Conservation (phyloP, 129 eudicot species). For the Escallonia rubra region DNA sequence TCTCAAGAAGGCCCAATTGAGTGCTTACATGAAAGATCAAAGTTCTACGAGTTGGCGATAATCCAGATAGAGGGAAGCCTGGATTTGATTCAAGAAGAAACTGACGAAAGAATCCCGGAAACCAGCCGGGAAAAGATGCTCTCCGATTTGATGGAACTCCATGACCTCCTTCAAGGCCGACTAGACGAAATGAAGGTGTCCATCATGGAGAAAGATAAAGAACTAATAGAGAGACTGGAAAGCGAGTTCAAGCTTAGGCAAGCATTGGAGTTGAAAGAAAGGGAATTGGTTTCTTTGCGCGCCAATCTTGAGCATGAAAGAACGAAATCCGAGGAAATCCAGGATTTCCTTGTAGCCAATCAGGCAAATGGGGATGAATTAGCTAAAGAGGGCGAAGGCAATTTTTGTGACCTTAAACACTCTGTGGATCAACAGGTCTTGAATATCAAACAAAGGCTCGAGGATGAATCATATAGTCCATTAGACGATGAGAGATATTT, state of each 20-base stretch:
- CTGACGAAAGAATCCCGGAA: slow-evolving; percentile 24
- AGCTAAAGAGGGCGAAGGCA: slow-evolving; percentile 15
- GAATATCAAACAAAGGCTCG: slow-evolving; percentile 36
- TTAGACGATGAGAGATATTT: slow-evolving; percentile 8
- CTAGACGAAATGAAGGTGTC: slow-evolving; percentile 31
- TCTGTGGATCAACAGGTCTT: slow-evolving; percentile 31
- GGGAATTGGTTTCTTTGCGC: slow-evolving; percentile 16
- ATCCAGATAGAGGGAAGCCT: slow-evolving; percentile 49
- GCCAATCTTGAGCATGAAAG: slow-evolving; percentile 20
- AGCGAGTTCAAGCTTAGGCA: slow-evolving; percentile 30
- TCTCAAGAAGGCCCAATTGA: slow-evolving; percentile 42
- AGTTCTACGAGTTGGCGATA: slow-evolving; percentile 61
- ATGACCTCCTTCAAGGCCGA: slow-evolving; percentile 40
- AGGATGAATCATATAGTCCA: slow-evolving; percentile 3
- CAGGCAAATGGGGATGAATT: slow-evolving; percentile 7
- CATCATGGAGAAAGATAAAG: slow-evolving; percentile 45
- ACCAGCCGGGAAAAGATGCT: slow-evolving; percentile 33
- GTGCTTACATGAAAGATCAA: slow-evolving; percentile 48
- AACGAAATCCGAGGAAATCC: slow-evolving; percentile 10
- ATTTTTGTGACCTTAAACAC: slow-evolving; percentile 19
- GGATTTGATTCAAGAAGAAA: slow-evolving; percentile 42
- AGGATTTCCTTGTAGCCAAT: slow-evolving; percentile 7
- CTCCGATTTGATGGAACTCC: slow-evolving; percentile 39
- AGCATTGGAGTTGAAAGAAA: slow-evolving; percentile 34
- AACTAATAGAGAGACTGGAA: slow-evolving; percentile 33